These are phyloP conservation scores for Vaccinium myrtillus DNA, from an alignment of 148 eudicot species.

Conservation along the genomic window DNA sequence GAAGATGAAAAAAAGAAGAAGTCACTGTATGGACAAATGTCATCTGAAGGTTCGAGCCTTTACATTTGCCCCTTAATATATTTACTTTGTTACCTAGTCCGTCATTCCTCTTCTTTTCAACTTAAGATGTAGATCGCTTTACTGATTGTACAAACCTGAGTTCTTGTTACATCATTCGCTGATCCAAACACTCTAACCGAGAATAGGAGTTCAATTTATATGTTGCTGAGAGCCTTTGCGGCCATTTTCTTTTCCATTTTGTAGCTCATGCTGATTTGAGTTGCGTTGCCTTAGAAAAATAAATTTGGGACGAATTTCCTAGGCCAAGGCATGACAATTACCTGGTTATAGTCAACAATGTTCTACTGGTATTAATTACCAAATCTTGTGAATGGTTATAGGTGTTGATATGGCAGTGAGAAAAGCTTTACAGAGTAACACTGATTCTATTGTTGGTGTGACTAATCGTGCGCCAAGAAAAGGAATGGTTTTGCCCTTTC, in stretches of 20 bases:
- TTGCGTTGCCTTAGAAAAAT: background rate
- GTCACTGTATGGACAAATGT: constrained; percentile 14
- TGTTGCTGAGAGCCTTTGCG: background rate
- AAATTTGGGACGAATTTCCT: background rate
- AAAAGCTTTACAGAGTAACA: constrained; percentile 17
- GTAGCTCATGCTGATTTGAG: background rate
- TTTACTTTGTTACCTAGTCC: background rate
- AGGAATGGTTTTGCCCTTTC: constrained; percentile 66
- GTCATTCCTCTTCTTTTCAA: background rate
- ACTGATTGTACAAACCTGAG: background rate
- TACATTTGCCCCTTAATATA: background rate
- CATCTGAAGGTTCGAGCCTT: constrained; percentile 21
- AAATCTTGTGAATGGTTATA: constrained; percentile 5
- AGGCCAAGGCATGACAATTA: background rate
- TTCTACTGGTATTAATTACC: background rate
- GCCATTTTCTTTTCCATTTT: constrained; percentile 10
- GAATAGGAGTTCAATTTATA: background rate
- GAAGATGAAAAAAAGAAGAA: constrained; percentile 32
- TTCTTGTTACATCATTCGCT: background rate
- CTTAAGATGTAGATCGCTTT: background rate
- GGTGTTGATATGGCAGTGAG: constrained; percentile 20
- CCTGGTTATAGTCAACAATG: background rate
- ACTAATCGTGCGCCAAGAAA: constrained; percentile 20
- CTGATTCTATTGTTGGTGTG: constrained; percentile 18
- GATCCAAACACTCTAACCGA: background rate